Conservation (phyloP, 1,139 yeast genomes). For the Sugiyamaella grinbergsii region DNA sequence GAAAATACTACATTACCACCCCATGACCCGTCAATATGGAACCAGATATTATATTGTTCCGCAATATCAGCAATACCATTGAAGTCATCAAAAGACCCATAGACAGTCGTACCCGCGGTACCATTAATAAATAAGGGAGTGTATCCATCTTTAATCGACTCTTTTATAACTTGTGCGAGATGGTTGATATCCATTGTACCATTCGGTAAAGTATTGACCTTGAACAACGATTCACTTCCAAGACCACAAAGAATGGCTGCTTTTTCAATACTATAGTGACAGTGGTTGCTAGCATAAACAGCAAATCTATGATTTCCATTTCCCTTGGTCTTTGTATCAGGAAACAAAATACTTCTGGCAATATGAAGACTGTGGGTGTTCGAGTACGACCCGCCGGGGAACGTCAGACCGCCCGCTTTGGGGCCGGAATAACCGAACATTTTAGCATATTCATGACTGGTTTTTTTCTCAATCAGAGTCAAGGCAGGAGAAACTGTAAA, state of each 20-base stretch:
- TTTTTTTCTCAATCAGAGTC: conserved; percentile 70
- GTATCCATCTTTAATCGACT: conserved; percentile 54
- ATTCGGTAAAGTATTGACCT: conserved; percentile 55
- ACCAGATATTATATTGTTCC: conserved; percentile 60
- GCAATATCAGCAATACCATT: conserved; percentile 58
- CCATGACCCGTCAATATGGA: conserved; percentile 91
- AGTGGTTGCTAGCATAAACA: conserved; percentile 67
- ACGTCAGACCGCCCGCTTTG: conserved; percentile 78
- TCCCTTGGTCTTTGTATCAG: conserved; percentile 70
- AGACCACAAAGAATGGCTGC: conserved; percentile 78
- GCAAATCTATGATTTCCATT: conserved; percentile 62
- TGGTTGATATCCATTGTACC: conserved; percentile 60
- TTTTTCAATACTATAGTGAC: conserved; percentile 81
- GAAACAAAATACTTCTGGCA: conserved; percentile 67
- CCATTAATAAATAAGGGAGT: conserved; percentile 78
- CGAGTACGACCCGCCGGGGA: conserved; percentile 88
- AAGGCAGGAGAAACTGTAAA: conserved; percentile 84
- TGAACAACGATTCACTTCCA: conserved; percentile 65
- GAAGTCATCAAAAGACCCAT: conserved; percentile 79
- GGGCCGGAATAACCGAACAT: conserved; percentile 59
- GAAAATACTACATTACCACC: conserved; percentile 84
- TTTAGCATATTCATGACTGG: conserved; percentile 67
- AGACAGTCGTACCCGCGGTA: conserved; percentile 89
- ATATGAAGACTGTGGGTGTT: conserved; percentile 78
- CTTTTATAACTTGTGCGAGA: conserved; percentile 51